phyloP scores from a whole-genome alignment of 208 protist genomes.

The Acanthamoeba sp. region DNA sequence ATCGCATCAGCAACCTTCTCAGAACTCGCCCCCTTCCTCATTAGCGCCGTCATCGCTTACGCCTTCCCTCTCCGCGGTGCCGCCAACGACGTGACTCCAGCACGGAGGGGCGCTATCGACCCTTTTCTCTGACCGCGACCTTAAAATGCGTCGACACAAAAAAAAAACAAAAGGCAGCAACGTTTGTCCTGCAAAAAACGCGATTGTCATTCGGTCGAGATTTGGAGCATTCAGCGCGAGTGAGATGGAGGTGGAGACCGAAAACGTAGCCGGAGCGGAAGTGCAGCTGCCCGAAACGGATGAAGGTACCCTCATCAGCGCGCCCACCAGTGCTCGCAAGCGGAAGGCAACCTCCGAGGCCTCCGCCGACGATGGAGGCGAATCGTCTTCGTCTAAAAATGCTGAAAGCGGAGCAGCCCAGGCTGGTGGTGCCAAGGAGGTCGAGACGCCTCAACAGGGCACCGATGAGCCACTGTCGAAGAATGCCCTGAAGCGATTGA shows the following conservation, averaged over 20 bases:
- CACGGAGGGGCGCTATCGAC: neutral
- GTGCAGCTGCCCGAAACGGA: slow-evolving; percentile 23
- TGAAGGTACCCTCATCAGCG: neutral
- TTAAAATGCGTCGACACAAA: neutral
- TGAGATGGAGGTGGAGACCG: neutral
- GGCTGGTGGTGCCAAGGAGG: neutral
- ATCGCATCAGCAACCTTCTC: neutral
- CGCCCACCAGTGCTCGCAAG: neutral
- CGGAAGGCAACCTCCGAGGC: neutral
- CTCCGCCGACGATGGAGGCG: neutral
- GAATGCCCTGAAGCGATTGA: slow-evolving; percentile 38
- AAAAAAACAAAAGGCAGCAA: neutral
- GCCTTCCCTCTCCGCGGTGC: neutral
- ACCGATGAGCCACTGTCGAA: neutral
- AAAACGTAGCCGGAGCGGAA: neutral
- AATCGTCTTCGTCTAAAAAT: too few species aligned
- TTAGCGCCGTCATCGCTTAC: neutral
- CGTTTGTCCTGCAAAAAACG: neutral
- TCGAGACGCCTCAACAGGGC: neutral
- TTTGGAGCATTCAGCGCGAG: neutral
- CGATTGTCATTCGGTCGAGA: neutral
- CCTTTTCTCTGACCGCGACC: neutral
- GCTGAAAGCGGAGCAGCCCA: too few species aligned
- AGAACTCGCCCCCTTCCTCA: neutral
- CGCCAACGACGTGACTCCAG: neutral